Conservation (phyloP, 495 filamentous ascomycete genomes). For the Neohortaea acidophila region DNA sequence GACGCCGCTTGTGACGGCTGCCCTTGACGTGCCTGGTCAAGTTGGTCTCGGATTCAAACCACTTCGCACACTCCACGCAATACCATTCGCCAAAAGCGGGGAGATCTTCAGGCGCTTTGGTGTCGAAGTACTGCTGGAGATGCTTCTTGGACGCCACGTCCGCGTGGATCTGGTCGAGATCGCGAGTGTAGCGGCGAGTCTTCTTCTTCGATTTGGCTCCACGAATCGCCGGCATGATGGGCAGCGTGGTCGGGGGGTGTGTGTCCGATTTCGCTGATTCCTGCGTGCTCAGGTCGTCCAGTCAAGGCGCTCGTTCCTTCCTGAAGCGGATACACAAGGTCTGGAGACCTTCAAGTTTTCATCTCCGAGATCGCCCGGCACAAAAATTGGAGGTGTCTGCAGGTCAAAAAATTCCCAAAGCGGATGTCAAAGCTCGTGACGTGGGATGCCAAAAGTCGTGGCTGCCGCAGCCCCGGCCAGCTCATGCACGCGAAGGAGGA, state of each 20-base stretch:
- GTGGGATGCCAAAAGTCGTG: no score
- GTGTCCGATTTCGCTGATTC: neutral
- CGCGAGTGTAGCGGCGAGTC: slow-evolving; percentile 45
- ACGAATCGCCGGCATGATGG: slow-evolving; percentile 28
- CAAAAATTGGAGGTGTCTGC: neutral
- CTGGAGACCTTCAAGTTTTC: neutral
- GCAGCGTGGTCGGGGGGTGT: neutral
- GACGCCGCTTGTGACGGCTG: slow-evolving; percentile 82
- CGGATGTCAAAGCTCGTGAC: no score
- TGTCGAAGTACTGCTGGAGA: slow-evolving; percentile 56
- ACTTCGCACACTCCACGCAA: slow-evolving; percentile 90
- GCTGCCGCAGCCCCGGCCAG: no score
- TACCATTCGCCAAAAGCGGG: slow-evolving; percentile 72
- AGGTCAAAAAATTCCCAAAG: no score
- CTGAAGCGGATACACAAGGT: no score
- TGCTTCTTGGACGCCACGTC: slow-evolving; percentile 65
- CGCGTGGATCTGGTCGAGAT: slow-evolving; percentile 74
- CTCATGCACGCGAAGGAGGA: no score
- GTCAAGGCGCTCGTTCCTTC: no score
- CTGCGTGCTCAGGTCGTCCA: no score
- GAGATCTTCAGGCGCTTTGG: slow-evolving; percentile 70
- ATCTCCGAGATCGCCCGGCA: neutral
- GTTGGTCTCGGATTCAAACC: slow-evolving; percentile 77
- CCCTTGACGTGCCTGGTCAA: slow-evolving; percentile 62
- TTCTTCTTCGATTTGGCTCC: slow-evolving; percentile 34